Conservation (phyloP, 805 yeast genomes). For the Wickerhamiella musiphila region DNA sequence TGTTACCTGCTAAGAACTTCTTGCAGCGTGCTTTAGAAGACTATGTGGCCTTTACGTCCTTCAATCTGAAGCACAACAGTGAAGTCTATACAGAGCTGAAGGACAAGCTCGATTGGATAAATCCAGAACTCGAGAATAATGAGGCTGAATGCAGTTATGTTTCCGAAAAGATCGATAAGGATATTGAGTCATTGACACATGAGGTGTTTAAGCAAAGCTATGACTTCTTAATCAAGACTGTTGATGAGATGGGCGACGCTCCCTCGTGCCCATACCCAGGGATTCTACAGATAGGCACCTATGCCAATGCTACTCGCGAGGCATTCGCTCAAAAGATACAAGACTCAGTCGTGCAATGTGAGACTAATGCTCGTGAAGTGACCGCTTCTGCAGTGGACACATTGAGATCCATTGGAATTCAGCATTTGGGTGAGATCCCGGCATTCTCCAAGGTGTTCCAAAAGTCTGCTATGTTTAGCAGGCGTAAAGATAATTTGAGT, state of each 20-base stretch:
- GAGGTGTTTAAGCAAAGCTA: conserved; percentile 46
- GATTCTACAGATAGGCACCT: conserved; percentile 43
- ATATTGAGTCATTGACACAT: conserved; percentile 44
- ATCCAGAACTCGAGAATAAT: conserved; percentile 45
- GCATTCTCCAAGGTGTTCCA: conserved; percentile 30
- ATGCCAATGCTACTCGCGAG: conserved; percentile 50
- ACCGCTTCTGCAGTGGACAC: conserved; percentile 46
- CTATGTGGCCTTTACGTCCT: conserved; percentile 36
- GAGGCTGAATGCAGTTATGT: conserved; percentile 35
- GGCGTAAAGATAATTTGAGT: conserved; percentile 43
- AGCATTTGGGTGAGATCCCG: conserved; percentile 44
- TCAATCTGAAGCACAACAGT: conserved; percentile 41
- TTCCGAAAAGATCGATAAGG: conserved; percentile 39
- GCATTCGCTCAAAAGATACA: conserved; percentile 50
- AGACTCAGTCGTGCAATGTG: conserved; percentile 45
- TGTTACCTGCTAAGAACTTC: conserved; percentile 87
- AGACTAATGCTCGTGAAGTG: conserved; percentile 43
- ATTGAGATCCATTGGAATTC: conserved; percentile 45
- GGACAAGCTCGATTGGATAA: conserved; percentile 35
- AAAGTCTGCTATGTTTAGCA: conserved; percentile 65
- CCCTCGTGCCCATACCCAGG: conserved; percentile 47
- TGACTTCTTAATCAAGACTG: conserved; percentile 31
- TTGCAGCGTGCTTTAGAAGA: conserved; percentile 54
- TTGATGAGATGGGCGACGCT: conserved; percentile 33
- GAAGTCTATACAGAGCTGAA: conserved; percentile 32